phyloP scores from a whole-genome alignment of 176 grass and related monocot species.

The Pharus latifolius region DNA sequence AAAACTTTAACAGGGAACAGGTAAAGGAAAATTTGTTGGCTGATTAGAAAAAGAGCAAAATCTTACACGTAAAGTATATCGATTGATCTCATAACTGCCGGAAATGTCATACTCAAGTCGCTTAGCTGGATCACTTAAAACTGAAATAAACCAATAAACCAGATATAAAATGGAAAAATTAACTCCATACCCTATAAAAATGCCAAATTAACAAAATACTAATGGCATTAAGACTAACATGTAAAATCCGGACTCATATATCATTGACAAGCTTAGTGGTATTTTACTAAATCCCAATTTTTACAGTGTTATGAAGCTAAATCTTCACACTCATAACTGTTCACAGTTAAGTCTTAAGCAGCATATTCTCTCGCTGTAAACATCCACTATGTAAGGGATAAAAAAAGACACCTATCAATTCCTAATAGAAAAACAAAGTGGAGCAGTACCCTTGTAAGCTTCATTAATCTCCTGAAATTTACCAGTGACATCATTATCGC shows the following conservation, averaged over 20 bases:
- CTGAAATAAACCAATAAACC: conserved; percentile 18
- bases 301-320: too few species aligned
- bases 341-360: not conserved
- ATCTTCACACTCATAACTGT: not conserved
- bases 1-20: not conserved
- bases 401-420: not conserved
- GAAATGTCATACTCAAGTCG: conserved; percentile 60
- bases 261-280: too few species aligned
- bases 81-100: conserved; percentile 52
- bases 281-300: too few species aligned
- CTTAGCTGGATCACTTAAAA: conserved; percentile 60
- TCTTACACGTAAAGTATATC: conserved; percentile 53
- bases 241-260: too few species aligned
- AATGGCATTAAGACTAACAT: too few species aligned
- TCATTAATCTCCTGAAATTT: conserved; percentile 85
- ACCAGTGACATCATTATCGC: conserved; percentile 49
- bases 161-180: not conserved
- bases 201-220: too few species aligned
- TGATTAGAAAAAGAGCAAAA: not conserved
- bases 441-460: conserved; percentile 49
- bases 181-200: too few species aligned
- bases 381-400: not conserved
- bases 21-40: not conserved
- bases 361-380: too few species aligned
- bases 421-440: not conserved